Evolutionary conservation across 495 filamentous ascomycete species (phyloP).

Genomic region (Penicillium argentinense): DNA sequence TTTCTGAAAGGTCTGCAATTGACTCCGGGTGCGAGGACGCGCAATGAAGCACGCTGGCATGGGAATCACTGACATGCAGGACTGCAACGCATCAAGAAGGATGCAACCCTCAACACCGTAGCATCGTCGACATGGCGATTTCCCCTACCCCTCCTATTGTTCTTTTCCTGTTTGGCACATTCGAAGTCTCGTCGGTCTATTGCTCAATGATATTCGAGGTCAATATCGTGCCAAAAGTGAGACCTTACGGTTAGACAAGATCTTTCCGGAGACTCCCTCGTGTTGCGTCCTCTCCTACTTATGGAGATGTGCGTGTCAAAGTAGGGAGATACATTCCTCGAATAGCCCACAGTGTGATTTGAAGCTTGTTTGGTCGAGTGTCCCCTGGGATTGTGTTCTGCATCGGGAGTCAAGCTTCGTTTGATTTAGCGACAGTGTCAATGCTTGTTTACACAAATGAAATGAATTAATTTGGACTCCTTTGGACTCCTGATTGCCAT

Average conservation of each 20-base stretch:
- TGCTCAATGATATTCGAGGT: conserved; percentile 50
- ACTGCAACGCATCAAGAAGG: neutral
- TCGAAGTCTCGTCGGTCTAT: conserved; percentile 52
- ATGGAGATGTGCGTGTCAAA: conserved; percentile 53
- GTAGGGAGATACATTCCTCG: conserved; percentile 47
- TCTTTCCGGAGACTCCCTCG: conserved; percentile 42
- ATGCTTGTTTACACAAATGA: too few relatives aligned
- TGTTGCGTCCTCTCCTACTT: conserved; percentile 46
- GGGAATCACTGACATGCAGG: neutral
- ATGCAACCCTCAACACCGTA: conserved; percentile 1
- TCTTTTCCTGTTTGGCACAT: too few relatives aligned
- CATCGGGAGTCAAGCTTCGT: too few relatives aligned
- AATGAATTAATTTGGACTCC: too few relatives aligned
- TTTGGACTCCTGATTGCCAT: too few relatives aligned
- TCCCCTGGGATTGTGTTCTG: too few relatives aligned
- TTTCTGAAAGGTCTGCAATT: neutral
- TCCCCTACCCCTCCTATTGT: neutral
- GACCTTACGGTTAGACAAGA: conserved; percentile 30
- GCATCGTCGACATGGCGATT: neutral
- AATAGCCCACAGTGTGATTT: conserved; percentile 1
- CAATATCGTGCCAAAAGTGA: conserved; percentile 48
- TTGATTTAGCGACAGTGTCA: too few relatives aligned
- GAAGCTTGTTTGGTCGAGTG: neutral
- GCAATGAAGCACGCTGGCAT: neutral
- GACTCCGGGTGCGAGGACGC: neutral